Percentiles rank a stretch among this genome's conserved stretches.
phyloP scores from a whole-genome alignment of 768 basidiomycete species.

The Phylloporus arenicola region DNA sequence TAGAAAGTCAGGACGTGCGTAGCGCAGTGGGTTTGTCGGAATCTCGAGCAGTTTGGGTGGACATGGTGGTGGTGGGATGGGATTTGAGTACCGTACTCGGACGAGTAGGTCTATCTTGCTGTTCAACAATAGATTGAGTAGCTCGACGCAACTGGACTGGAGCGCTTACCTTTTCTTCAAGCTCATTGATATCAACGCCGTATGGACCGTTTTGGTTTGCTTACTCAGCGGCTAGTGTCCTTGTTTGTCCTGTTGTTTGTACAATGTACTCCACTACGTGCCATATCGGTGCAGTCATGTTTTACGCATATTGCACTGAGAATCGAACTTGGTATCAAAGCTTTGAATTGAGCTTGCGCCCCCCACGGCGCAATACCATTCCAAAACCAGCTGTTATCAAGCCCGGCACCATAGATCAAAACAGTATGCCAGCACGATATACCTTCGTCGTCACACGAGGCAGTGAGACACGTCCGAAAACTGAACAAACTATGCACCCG shows the following conservation, averaged over 20 bases:
- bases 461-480: background rate
- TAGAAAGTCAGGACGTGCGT: constrained; percentile 82
- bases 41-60: constrained; percentile 93
- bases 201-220: constrained; percentile 6
- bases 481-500: background rate
- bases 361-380: background rate
- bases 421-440: background rate
- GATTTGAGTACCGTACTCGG: constrained; percentile 90
- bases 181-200: constrained; percentile 36
- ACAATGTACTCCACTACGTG: background rate
- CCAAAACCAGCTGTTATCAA: background rate
- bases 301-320: too few relatives aligned
- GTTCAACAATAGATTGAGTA: constrained; percentile 22
- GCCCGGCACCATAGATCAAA: background rate
- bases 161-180: constrained; percentile 48
- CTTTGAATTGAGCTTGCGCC: too few relatives aligned
- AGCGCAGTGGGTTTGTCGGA: constrained; percentile 83
- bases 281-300: too few relatives aligned
- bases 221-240: background rate
- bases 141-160: background rate
- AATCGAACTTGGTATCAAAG: too few relatives aligned
- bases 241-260: constrained; percentile 9
- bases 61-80: constrained; percentile 92
- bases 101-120: constrained; percentile 88
- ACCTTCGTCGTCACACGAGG: background rate